A percentile compares a stretch with the other conserved stretches of the same genome.
Conservation (phyloP, 2,329 filamentous ascomycete species). For the Fusarium redolens region DNA sequence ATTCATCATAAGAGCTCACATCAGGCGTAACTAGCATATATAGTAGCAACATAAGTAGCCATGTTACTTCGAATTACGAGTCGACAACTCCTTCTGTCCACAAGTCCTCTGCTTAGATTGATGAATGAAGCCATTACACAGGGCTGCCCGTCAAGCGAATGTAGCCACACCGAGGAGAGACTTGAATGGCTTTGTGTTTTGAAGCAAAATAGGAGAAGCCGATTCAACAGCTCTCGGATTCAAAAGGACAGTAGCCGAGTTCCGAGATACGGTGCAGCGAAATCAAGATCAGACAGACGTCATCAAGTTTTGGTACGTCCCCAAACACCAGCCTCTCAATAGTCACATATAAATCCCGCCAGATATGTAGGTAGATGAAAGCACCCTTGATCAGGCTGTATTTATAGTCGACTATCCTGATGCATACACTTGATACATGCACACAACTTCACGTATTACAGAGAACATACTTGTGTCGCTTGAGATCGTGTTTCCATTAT, state of each 20-base stretch:
- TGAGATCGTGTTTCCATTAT: slow-evolving; percentile 39
- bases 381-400: no score
- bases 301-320: no score
- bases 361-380: no score
- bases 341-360: background rate
- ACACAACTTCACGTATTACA: background rate
- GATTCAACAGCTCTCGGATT: background rate
- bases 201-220: background rate
- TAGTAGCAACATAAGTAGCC: no score
- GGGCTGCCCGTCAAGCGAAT: no score
- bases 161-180: background rate
- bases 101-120: background rate
- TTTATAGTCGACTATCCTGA: no score
- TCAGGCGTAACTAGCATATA: no score
- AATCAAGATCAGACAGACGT: background rate
- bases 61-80: background rate
- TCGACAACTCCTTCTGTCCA: background rate
- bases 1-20: background rate
- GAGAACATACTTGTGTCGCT: slow-evolving; percentile 15
- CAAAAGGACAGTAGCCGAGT: no score
- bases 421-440: background rate
- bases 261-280: background rate
- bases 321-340: background rate
- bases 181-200: background rate
- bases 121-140: background rate